Evolutionary conservation across 306 rosid species (phyloP).

Genomic region (Quercus mongolica): DNA sequence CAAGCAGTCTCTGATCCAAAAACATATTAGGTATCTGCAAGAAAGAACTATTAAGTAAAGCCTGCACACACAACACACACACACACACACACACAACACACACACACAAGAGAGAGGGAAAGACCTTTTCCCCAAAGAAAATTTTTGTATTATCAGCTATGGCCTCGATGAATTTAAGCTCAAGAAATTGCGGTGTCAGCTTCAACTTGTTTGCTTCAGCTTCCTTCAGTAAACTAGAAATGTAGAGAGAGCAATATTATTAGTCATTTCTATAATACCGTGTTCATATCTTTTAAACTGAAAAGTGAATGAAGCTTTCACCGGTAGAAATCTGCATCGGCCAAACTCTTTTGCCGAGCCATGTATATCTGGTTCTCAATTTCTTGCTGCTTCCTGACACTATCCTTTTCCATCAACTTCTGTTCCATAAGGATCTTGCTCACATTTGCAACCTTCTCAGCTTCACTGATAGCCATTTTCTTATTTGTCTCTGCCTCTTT

Average conservation of each 20-base stretch:
- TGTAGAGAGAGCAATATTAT: constrained; percentile 6
- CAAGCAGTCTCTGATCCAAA: constrained; percentile 78
- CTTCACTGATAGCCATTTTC: constrained; percentile 96
- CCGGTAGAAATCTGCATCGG: constrained; percentile 89
- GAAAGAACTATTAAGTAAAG: constrained; percentile 20
- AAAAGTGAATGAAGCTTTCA: constrained; percentile 26
- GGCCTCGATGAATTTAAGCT: constrained; percentile 78
- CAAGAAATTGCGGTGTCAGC: constrained; percentile 87
- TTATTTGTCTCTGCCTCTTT: constrained; percentile 80
- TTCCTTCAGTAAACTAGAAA: constrained; percentile 60
- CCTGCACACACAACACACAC: not conserved
- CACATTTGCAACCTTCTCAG: constrained; percentile 89
- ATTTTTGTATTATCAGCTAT: constrained; percentile 81
- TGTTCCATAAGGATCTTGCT: constrained; percentile 95
- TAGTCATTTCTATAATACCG: not conserved
- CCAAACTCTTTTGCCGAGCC: constrained; percentile 76
- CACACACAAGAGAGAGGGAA: not conserved
- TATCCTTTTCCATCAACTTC: constrained; percentile 69
- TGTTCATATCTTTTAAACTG: not conserved
- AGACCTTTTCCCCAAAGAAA: constrained; percentile 95
- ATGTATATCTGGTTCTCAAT: constrained; percentile 79
- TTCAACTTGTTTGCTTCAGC: constrained; percentile 94
- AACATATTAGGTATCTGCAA: constrained; percentile 81
- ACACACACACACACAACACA: no score
- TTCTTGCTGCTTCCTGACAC: constrained; percentile 66